These are phyloP conservation scores for Trapa incisa DNA, from an alignment of 345 rosid species.

Conservation along the genomic window DNA sequence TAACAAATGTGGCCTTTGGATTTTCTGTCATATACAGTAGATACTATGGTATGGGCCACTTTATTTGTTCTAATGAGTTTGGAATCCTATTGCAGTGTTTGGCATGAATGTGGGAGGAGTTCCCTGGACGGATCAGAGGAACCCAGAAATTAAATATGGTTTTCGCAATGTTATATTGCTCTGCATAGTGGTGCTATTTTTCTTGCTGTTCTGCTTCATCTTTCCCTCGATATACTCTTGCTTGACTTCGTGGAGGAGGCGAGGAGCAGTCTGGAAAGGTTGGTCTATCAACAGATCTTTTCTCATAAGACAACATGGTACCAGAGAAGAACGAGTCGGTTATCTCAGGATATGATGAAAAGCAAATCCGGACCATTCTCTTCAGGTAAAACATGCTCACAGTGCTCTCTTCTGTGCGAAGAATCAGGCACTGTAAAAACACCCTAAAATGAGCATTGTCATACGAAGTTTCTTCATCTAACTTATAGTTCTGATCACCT, in stretches of 20 bases:
- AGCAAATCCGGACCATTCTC: background rate
- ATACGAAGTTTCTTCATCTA: background rate
- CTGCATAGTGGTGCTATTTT: slow-evolving; percentile 40
- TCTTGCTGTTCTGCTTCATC: slow-evolving; percentile 52
- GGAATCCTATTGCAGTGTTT: slow-evolving; percentile 36
- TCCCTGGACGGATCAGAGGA: slow-evolving; percentile 83
- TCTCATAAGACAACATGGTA: slow-evolving; percentile 29
- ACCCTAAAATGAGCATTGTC: no score
- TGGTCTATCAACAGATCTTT: slow-evolving; percentile 69
- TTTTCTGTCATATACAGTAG: no score
- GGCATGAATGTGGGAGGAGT: slow-evolving; percentile 99
- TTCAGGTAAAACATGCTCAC: background rate
- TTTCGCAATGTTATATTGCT: slow-evolving; percentile 81
- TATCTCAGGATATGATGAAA: slow-evolving; percentile 41
- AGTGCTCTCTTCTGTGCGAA: background rate
- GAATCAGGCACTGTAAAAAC: no score
- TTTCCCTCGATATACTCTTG: slow-evolving; percentile 47
- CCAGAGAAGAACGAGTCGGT: slow-evolving; percentile 46
- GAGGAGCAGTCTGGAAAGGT: slow-evolving; percentile 37
- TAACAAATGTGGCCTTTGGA: background rate
- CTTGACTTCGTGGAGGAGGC: slow-evolving; percentile 41
- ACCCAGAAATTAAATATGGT: slow-evolving; percentile 51
- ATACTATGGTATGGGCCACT: no score
- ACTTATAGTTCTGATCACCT: background rate
- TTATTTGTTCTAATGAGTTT: no score